These are phyloP conservation scores for Barbarea vulgaris DNA, from an alignment of 345 rosid genomes.

Conservation along the genomic window DNA sequence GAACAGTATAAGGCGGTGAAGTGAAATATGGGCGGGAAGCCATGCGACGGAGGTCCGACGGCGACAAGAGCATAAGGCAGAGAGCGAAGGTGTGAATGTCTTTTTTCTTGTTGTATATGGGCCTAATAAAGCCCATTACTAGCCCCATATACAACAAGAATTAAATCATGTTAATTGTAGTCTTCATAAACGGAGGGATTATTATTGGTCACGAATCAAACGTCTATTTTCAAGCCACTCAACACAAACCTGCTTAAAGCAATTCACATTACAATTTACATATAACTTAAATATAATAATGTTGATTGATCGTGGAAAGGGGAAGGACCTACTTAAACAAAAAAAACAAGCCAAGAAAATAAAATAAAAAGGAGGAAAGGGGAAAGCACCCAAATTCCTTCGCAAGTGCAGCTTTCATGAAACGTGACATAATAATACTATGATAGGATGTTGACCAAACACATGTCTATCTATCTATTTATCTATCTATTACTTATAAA, in stretches of 20 bases:
- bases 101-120: not conserved
- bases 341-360: not conserved
- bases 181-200: not conserved
- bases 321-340: not conserved
- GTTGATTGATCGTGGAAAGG: not conserved
- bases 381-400: conserved; percentile 15
- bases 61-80: not conserved
- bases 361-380: too few species aligned
- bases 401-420: conserved; percentile 31
- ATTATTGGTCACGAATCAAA: not conserved
- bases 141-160: too few species aligned
- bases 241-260: not conserved
- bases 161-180: not conserved
- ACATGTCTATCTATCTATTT: not conserved
- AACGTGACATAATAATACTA: conserved; percentile 36
- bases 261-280: not conserved
- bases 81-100: not conserved
- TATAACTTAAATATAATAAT: not conserved
- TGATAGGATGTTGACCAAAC: conserved; percentile 31
- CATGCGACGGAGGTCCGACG: conserved; percentile 31
- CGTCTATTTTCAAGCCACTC: not conserved
- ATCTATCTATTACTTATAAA: not conserved
- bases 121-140: conserved; percentile 13
- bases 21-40: not conserved
- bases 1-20: not conserved